Evolutionary conservation across 2,329 filamentous ascomycete species (phyloP), one percentile per base, ranked within the genome.

Genomic region (Xylariales sp.): DNA sequence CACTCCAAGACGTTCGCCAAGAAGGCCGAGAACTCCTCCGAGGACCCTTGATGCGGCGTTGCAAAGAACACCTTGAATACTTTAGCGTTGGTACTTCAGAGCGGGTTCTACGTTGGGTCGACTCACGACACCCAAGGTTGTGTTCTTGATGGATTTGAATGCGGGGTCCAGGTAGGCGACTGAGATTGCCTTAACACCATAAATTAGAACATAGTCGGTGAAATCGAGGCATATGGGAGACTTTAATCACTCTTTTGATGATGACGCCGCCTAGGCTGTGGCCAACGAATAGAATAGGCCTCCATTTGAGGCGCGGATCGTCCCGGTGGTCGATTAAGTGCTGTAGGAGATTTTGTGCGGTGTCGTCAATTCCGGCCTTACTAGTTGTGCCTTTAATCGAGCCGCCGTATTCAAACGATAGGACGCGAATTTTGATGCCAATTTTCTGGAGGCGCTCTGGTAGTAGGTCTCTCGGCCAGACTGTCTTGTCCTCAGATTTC

Each of bases 401-500:
- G 10, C 23, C 55, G 23, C 55, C 55, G 48, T 58, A 58, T 23
- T 58, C 39, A 48, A 58, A 48, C 30, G 55, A 58, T 30, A 58
- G 28, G 55, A 58, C 55, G 34, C 55, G 55, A 48, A 58, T 58
- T 23, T 28, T 9, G 8, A 58, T 8, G 5, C n/a, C 12, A 9
- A 4, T 16, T 58, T 58, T 18, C 23, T 58, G 41, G 30, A 48
- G 36, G 55, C 14, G 55, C 39, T 45, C 32, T 8, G 58, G 58
- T 34, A 61, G 28, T 36, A 61, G 58, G 8, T 61, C 48, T 23
- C 14, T 61, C 14, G 58, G 58, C 58, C 58, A 61, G 23, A 61
- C 58, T 53, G 58, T 61, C 3, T 36, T n/a, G n/a, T 61, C 58
- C 32, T 32, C 34, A 3, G 49, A 48, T 18, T 61, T 18, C 58